These are phyloP conservation scores for Phialophora verrucosa DNA, from an alignment of 2,329 filamentous ascomycete genomes.

Conservation along the genomic window DNA sequence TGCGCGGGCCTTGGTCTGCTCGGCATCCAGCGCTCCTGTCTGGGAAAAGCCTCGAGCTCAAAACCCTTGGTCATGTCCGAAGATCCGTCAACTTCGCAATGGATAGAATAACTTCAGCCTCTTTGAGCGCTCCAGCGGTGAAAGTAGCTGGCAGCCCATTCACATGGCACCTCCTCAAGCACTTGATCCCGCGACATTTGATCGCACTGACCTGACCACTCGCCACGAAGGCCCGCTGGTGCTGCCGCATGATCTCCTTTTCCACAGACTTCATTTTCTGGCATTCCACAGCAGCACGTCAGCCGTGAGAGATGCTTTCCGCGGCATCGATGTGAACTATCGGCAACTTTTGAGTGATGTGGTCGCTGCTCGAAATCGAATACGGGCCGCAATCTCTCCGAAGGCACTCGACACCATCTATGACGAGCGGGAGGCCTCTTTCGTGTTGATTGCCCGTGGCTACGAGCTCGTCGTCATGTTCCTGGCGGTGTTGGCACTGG, in stretches of 20 bases:
- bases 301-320: slow-evolving; percentile 41
- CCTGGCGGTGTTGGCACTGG: slow-evolving; percentile 54
- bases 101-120: too few relatives aligned
- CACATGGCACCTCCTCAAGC: background rate
- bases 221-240: slow-evolving; percentile 37
- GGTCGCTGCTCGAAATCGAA: slow-evolving; percentile 48
- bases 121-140: background rate
- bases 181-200: slow-evolving; percentile 13
- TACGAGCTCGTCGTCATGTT: slow-evolving; percentile 57
- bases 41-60: too few relatives aligned
- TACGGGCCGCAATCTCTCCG: slow-evolving; percentile 42
- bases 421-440: slow-evolving; percentile 43
- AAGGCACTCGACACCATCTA: slow-evolving; percentile 47
- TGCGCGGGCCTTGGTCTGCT: too few relatives aligned
- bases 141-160: background rate
- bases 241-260: slow-evolving; percentile 43
- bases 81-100: too few relatives aligned
- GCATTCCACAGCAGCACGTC: slow-evolving; percentile 34
- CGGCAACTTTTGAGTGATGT: slow-evolving; percentile 54
- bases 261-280: slow-evolving; percentile 41
- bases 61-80: too few relatives aligned
- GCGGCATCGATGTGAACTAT: slow-evolving; percentile 42
- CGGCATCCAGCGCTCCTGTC: too few relatives aligned
- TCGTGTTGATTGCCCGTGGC: slow-evolving; percentile 53
- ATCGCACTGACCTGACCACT: slow-evolving; percentile 10